Base-by-base conservation (phyloP, 2,329 filamentous ascomycete species). In the Raffaelea arxii region DNA sequence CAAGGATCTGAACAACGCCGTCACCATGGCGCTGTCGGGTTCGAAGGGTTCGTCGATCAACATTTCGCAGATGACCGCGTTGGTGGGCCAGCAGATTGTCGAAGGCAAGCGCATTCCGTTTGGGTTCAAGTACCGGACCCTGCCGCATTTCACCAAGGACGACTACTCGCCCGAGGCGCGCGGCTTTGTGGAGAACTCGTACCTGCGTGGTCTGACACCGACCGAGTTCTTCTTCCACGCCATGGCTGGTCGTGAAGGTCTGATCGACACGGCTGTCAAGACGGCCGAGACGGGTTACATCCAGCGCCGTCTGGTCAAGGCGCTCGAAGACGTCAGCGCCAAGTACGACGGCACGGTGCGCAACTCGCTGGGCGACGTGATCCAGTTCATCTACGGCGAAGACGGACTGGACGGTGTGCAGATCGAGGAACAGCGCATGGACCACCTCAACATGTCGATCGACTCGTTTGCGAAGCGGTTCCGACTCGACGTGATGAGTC, bases 21-120 rank as follows among this genome's bases (percentile, higher is more conserved):
- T 94, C 46, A 87, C 89, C 60, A 99, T 97, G 86, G 89, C 94
- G 50, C 81, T 83, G 45, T 96, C 92, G 49, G 92, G 92, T 59
- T 98, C 94, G 56, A 99, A 99, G 73, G 92, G 92, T 63, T 97
- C 92, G 3, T 91, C 88, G 12, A 97, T 98, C 74, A 99, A 99
- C 65, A 97, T 99, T 58, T 96, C 94, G 16, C 92, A 99, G 67
- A 98, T 99, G 92, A 94, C 90, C 52, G 92, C 92, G 23, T 78
- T 97, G 53, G 94, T 99, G 50, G 92, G 94, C 54, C 92, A 98
- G 64, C 94, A 98, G 64, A 94, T 94, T 54, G 89, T 98, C 9
- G 92, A 98, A 69, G 94, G 92, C 59, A 95, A 95, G 69, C 92
- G 92, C 72, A 95, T 98, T 70, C 92, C 92, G 1, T 98, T 96